Evolutionary conservation across 768 basidiomycete species (phyloP), one percentile per base, ranked within the genome.

Genomic region (Dendrothele bispora): DNA sequence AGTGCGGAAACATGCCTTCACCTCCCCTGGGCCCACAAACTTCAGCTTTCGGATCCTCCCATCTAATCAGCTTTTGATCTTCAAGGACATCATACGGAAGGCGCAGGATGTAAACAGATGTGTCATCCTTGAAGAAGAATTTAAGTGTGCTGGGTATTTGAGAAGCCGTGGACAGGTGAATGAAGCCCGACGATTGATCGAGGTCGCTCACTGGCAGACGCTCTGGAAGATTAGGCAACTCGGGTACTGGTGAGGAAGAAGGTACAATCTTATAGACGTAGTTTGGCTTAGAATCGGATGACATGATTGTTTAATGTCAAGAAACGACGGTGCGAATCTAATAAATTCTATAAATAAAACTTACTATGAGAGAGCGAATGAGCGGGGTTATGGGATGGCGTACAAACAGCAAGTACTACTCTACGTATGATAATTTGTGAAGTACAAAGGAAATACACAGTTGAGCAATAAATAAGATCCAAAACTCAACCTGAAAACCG

Each of bases 251-350:
- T 7, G 70, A 53, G 7, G 72, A 64, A 30, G 67, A 56, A 11
- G 73, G 67, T 26, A 84, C 61, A 50, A 86, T 74, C 55, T 85
- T 86, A 70, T 85, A 86, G 51, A 86, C 43, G 61, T 82, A 83
- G 3, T 67, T 73, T 4, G 80, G 83, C 32, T 42, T 37, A 6
- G 42, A 32, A n/a, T n/a, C n/a, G n/a, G n/a, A n/a, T n/a, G n/a
- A n/a, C n/a, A n/a, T n/a, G n/a, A n/a, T n/a, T n/a, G n/a, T n/a
- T n/a, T n/a, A n/a, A n/a, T n/a, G n/a, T n/a, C n/a, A n/a, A n/a
- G n/a, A n/a, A n/a, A n/a, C n/a, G n/a, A n/a, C n/a, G n/a, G n/a
- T n/a, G n/a, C n/a, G n/a, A n/a, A n/a, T n/a, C n/a, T n/a, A n/a
- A n/a, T n/a, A n/a, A n/a, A n/a, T n/a, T n/a, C n/a, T n/a, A n/a